Evolutionary conservation across 140 eudicot species (phyloP), one percentile per base, ranked within the genome.

Genomic region (Stevia rebaudiana): DNA sequence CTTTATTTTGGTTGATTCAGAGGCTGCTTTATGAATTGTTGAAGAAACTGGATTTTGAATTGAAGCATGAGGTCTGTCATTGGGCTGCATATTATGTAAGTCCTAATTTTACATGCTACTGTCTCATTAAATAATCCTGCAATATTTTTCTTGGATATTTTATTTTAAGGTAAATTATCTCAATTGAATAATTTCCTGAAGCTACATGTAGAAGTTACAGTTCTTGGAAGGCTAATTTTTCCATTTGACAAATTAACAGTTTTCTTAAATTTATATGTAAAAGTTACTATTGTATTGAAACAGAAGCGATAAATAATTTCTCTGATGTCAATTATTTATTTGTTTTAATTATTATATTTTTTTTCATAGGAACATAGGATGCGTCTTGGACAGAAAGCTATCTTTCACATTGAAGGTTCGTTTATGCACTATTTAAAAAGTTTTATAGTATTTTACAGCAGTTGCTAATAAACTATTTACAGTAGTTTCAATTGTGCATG

Each of bases 21-120:
- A 84, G 95, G 79, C 76, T 91, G 68, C 96, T 91, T 74, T 75
- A 24, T 36, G 98, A 91, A 51, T 81, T 91, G 69, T 66, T 91
- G 83, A 91, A 81, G 87, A 91, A 91, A 81, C 65, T 88, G 42
- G 98, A 87, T 75, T 79, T 83, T 50, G 96, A 87, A 71, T 66
- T 91, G 63, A 91, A 91, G 84, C 95, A 80, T 75, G 96, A 91
- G 79, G 87, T 91, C 65, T 84, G 92, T 59, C 90, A 85, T 63
- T 91, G 98, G 98, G 98, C 98, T 58, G 96, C 98, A 39, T 87
- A 91, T 83, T 91, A 91, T 83, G 98, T 91, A 78, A 82, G 96
- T 74, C 58, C 70, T 28, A 28, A 28, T 28, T 2, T 28, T 4
- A 28, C 4, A 28, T 28, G 4, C 33, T 55, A 63, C 52, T 53